A percentile compares a stretch with the other conserved stretches of the same genome.
phyloP scores from a whole-genome alignment of 2,329 filamentous ascomycete species.

The Colletotrichum lentis region DNA sequence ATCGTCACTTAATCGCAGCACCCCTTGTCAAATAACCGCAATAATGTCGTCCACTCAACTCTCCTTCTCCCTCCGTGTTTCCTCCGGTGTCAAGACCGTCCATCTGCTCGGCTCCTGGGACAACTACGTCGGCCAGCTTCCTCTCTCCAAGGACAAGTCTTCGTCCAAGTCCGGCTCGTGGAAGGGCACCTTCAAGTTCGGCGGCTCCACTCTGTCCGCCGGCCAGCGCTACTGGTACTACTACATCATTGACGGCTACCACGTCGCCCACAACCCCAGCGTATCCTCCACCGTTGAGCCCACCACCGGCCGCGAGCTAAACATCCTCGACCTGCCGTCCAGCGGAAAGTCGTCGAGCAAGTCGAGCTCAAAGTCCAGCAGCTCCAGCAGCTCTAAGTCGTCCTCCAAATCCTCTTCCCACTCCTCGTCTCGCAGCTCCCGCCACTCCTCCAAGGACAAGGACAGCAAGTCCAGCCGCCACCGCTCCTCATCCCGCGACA shows the following conservation, averaged over 20 bases:
- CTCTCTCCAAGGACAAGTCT: constrained; percentile 86
- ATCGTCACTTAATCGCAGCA: constrained; percentile 43
- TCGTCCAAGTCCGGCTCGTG: constrained; percentile 88
- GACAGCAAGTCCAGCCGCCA: constrained; percentile 58
- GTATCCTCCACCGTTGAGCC: constrained; percentile 90
- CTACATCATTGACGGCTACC: constrained; percentile 99
- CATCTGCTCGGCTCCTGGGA: constrained; percentile 99
- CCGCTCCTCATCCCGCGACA: constrained; percentile 64
- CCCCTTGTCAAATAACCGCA: constrained; percentile 49
- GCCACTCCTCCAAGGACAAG: constrained; percentile 48
- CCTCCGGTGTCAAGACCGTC: constrained; percentile 94
- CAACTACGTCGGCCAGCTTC: constrained; percentile 93
- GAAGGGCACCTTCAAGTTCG: constrained; percentile 97
- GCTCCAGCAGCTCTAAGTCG: constrained; percentile 54
- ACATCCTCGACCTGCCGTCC: constrained; percentile 91
- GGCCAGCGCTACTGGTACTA: constrained; percentile 99
- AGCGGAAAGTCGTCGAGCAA: constrained; percentile 51
- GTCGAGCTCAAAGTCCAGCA: constrained; percentile 41
- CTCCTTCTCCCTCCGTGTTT: constrained; percentile 95
- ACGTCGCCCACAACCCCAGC: constrained; percentile 94
- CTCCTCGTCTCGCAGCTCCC: constrained; percentile 53
- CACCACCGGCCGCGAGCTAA: constrained; percentile 94
- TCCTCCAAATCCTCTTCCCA: constrained; percentile 56
- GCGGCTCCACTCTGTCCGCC: constrained; percentile 82
- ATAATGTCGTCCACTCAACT: constrained; percentile 92